These are phyloP conservation scores for Colletotrichum sp. DNA, from an alignment of 2,329 filamentous ascomycete genomes.

Conservation along the genomic window DNA sequence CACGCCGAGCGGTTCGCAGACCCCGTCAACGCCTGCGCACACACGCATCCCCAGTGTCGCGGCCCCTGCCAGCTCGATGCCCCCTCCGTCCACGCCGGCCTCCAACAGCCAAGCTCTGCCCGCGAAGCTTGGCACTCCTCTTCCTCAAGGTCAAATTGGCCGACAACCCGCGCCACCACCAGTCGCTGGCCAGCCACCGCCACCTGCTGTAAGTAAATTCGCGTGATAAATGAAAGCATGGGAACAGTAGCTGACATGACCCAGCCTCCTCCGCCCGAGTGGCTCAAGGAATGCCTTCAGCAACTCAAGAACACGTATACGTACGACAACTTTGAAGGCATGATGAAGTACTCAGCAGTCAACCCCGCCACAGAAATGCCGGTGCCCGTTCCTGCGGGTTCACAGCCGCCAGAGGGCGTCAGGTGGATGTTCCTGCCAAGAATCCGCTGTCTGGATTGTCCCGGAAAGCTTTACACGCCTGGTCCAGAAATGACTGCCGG, in stretches of 20 bases:
- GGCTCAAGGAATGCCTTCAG: conserved; percentile 79
- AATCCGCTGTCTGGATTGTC: conserved; percentile 91
- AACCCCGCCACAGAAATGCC: conserved; percentile 73
- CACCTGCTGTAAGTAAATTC: conserved; percentile 62
- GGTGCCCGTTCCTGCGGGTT: conserved; percentile 54
- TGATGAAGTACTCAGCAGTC: conserved; percentile 89
- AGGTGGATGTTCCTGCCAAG: conserved; percentile 86
- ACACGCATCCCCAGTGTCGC: conserved; percentile 35
- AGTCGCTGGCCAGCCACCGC: conserved; percentile 58
- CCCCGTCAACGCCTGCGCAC: conserved; percentile 32
- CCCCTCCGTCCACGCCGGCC: conserved; percentile 43
- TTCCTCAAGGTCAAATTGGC: conserved; percentile 64
- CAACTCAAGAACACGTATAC: conserved; percentile 75
- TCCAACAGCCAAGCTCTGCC: conserved; percentile 17
- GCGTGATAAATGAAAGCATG: background rate
- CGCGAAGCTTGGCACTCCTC: conserved; percentile 26
- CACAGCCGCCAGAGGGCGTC: conserved; percentile 64
- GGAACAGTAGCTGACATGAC: conserved; percentile 11
- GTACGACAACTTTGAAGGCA: conserved; percentile 83
- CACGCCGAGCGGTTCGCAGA: conserved; percentile 33
- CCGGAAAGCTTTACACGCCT: conserved; percentile 91
- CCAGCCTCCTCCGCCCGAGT: conserved; percentile 84
- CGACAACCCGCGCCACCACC: conserved; percentile 72
- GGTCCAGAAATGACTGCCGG: conserved; percentile 83
- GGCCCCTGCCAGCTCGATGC: conserved; percentile 35